Base-by-base conservation (phyloP, 73 alveolate genomes). In the Paramecium caudatum region DNA sequence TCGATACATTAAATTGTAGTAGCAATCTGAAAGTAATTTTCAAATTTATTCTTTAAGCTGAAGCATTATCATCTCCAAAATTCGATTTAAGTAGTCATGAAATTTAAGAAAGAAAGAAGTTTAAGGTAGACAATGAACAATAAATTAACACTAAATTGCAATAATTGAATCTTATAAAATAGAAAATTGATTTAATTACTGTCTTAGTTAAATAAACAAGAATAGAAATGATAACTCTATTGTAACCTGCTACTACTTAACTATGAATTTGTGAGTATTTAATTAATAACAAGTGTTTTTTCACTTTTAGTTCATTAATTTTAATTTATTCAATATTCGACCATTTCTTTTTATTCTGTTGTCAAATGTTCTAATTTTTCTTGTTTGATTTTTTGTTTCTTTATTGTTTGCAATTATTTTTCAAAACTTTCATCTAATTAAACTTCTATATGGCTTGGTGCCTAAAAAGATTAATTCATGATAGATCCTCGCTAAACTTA, bases 281-380 rank as follows among this genome's bases (percentile, higher is more conserved):
- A n/a, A n/a, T n/a, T n/a, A n/a, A n/a, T n/a, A n/a, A n/a, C n/a
- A n/a, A n/a, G n/a, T n/a, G n/a, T n/a, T n/a, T n/a, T n/a, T n/a
- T n/a, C n/a, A n/a, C 49, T 41, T 41, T 7, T 41, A 41, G 10
- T 41, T 7, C 10, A 41, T 41, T 7, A 7, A 41, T 41, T 6
- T 41, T 10, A 41, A 41, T 41, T 4, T 30, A 65, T 25, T 65
- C 83, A 65, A 65, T 33, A 65, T 36, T 65, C 83, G 33, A 65
- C 34, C 83, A 65, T 65, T n/a, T 65, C 83, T 36, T 43, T 65
- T 36, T 65, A 30, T 33, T 65, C 83, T 32, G 83, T 65, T 65
- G 83, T 65, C 15, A 65, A 65, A 65, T 65, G 83, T 65, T 65
- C 83, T 21, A 65, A 65, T 36, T 65, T 65, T 65, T 65, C 83